Percentiles rank a stretch among this genome's conserved stretches.
Evolutionary conservation across 2,329 filamentous ascomycete genomes (phyloP).

Genomic region (Cladorrhinum sp.): DNA sequence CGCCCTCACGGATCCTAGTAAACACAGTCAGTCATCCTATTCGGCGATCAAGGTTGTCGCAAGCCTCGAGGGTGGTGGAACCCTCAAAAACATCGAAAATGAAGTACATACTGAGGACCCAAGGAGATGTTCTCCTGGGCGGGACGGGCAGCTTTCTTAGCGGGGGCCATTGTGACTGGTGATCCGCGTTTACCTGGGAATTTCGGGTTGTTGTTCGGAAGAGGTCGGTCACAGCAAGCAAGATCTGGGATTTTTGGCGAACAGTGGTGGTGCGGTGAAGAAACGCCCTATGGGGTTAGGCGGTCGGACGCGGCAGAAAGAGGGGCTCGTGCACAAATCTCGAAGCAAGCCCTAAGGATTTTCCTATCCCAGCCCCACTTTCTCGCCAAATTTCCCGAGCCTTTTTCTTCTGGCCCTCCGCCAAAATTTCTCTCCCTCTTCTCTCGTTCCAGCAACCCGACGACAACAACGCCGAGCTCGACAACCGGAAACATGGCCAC

Average conservation of each 20-base stretch:
- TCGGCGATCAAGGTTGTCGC: background rate
- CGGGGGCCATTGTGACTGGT: conserved; percentile 74
- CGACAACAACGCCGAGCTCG: conserved; percentile 31
- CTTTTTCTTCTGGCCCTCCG: conserved; percentile 20
- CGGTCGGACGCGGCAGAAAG: conserved; percentile 27
- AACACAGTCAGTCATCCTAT: background rate
- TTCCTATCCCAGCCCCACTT: conserved; percentile 22
- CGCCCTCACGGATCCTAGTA: conserved; percentile 66
- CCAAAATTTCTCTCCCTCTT: conserved; percentile 16
- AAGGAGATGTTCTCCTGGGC: conserved; percentile 97
- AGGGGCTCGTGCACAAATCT: conserved; percentile 13
- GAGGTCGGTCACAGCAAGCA: conserved; percentile 21
- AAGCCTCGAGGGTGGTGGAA: background rate
- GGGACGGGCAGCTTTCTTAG: conserved; percentile 78
- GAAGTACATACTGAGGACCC: conserved; percentile 63
- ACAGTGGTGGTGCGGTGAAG: conserved; percentile 23
- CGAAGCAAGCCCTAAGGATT: conserved; percentile 28
- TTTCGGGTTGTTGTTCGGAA: conserved; percentile 30
- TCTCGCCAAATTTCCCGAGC: background rate
- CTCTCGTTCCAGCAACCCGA: conserved; percentile 19
- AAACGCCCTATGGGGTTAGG: conserved; percentile 26
- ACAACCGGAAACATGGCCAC: conserved; percentile 38
- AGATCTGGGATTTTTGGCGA: conserved; percentile 23
- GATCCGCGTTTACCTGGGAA: conserved; percentile 26
- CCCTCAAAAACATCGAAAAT: conserved; percentile 72